phyloP scores from a whole-genome alignment of 331 rosid species.

The Cydonia oblonga region DNA sequence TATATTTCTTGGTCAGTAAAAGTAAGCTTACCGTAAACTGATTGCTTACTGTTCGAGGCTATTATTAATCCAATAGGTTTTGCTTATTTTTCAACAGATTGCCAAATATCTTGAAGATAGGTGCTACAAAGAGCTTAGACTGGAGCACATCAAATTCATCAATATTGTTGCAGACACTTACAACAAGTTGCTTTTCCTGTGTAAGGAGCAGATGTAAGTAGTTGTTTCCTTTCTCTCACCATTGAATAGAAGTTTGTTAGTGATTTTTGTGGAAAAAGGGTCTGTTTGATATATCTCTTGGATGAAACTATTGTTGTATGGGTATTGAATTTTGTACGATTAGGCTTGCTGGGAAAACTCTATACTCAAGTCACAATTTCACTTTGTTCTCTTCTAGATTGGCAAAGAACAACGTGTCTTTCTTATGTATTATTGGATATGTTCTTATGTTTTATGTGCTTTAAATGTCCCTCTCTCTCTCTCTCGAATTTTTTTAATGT shows the following conservation, averaged over 20 bases:
- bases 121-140: constrained; percentile 74
- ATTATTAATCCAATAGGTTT: not conserved
- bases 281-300: not conserved
- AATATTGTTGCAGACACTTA: constrained; percentile 53
- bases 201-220: constrained; percentile 93
- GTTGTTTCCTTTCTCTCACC: not conserved
- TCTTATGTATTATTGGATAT: no score
- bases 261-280: not conserved
- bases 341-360: no score
- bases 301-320: not conserved
- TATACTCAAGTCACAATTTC: not conserved
- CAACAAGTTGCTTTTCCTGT: constrained; percentile 69
- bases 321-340: not conserved
- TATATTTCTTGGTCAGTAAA: not conserved
- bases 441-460: not conserved
- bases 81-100: constrained; percentile 37
- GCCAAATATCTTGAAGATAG: constrained; percentile 93
- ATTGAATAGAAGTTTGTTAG: not conserved
- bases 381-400: not conserved
- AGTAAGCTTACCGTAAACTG: not conserved
- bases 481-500: not conserved
- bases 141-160: constrained; percentile 54
- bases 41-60: constrained; percentile 12
- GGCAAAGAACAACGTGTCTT: no score
- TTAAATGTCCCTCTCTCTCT: not conserved